These are phyloP conservation scores for Pulveroboletus ravenelii DNA, from an alignment of 768 basidiomycete species.

Conservation along the genomic window DNA sequence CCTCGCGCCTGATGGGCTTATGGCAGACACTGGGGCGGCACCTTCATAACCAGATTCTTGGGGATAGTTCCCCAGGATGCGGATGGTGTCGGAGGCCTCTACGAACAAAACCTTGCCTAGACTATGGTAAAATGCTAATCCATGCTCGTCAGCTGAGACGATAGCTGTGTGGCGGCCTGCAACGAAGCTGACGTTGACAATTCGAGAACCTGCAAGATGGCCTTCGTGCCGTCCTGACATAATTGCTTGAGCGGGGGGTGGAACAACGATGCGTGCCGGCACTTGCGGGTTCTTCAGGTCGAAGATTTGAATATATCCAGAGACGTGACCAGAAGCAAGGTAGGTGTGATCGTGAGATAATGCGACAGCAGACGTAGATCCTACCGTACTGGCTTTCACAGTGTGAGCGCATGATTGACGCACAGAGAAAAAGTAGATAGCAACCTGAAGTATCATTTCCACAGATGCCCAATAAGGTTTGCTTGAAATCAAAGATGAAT, in stretches of 20 bases:
- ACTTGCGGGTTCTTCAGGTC: constrained; percentile 66
- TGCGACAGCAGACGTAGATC: constrained; percentile 83
- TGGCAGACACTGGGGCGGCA: constrained; percentile 9
- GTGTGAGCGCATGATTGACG: constrained; percentile 17
- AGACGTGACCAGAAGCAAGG: constrained; percentile 81
- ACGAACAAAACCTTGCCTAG: constrained; percentile 93
- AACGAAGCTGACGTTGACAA: constrained; percentile 80
- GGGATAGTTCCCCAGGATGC: constrained; percentile 90
- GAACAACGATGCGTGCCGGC: constrained; percentile 66
- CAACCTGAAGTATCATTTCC: constrained; percentile 65
- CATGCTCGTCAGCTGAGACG: constrained; percentile 83
- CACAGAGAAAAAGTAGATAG: constrained; percentile 8
- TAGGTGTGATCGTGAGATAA: constrained; percentile 93
- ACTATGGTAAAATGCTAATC: constrained; percentile 92
- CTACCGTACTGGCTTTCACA: constrained; percentile 51
- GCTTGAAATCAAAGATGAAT: constrained; percentile 87
- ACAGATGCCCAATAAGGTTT: constrained; percentile 75
- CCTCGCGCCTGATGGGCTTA: constrained; percentile 21
- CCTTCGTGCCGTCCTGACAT: constrained; percentile 80
- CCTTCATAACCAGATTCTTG: constrained; percentile 32
- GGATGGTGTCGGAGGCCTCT: constrained; percentile 89
- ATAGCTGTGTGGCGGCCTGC: constrained; percentile 91
- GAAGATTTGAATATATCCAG: constrained; percentile 83
- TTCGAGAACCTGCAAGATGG: constrained; percentile 73
- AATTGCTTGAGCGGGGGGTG: constrained; percentile 64